Base-by-base conservation (phyloP, 176 grass and related monocot species). In the Paspalum notatum region DNA sequence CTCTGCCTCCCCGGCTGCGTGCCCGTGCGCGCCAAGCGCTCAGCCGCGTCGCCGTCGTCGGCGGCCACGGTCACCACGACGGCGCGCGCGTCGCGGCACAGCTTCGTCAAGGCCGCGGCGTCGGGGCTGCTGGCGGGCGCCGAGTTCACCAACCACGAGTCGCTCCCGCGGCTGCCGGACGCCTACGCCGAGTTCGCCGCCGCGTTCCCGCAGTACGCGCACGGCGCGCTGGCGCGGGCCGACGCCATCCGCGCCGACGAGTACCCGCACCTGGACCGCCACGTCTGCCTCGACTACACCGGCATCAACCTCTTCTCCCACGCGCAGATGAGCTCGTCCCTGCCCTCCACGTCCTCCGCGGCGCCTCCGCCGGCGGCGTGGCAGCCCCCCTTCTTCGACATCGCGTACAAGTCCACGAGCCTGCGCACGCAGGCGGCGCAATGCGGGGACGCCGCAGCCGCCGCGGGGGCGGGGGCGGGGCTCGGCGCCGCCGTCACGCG, bases 301-400 rank as follows among this genome's bases (percentile, higher is more conserved):
- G 94, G 94, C 66, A 81, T 97, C 82, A 91, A 89, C 90, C 87
- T 97, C 67, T 97, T 97, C 92, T 97, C 94, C 43, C 85, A 94
- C 72, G 80, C 89, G 32, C 94, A 97, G 92, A 90, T 97, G 94
- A 85, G 73, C 85, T 62, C 82, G 2, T 81, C 85, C 10, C 3
- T 72, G 1, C 57, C 94, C 9, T 94, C 90, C 41, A 88, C 83
- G 13, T 90, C 89, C 2, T 40, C 85, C 2, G 10, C 78, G 3
- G 24, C 79, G 57, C 32, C 76, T 16, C 0, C 47, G 39, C 17
- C 76, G 6, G 40, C 72, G 22, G 38, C 83, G n/a, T 90, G 88
- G 81, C 87, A 82, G 83, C 91, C 94, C 49, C 94, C 91, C 3
- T 92, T 97, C 90, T 97, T 97, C 48, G 87, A 90, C 80, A 90